phyloP scores from a whole-genome alignment of 257 asterid species.

The Sherardia arvensis region DNA sequence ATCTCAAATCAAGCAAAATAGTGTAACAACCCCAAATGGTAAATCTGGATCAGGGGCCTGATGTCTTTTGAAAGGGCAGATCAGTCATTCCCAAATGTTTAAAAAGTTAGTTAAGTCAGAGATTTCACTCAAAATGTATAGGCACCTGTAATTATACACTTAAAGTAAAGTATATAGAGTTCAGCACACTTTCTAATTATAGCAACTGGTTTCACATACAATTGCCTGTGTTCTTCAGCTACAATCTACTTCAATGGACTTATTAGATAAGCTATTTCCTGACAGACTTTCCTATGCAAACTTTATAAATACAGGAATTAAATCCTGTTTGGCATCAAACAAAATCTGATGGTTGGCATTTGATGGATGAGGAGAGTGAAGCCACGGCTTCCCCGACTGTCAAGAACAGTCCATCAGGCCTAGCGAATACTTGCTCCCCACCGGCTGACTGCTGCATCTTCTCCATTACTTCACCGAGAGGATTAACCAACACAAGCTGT shows the following conservation, averaged over 20 bases:
- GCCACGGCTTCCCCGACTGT: conserved; percentile 78
- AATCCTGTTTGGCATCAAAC: conserved; percentile 17
- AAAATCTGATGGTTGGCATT: conserved; percentile 27
- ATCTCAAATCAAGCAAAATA: background rate
- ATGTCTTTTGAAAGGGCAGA: background rate
- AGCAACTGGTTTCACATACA: background rate
- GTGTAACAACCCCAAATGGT: too few relatives aligned
- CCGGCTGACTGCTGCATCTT: conserved; percentile 45
- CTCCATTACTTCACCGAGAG: conserved; percentile 72
- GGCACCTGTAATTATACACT: too few relatives aligned
- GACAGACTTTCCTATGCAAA: background rate
- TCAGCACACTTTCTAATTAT: background rate
- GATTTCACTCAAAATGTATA: background rate
- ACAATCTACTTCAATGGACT: background rate
- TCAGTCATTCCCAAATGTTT: background rate
- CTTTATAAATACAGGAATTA: background rate
- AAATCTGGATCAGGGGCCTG: background rate
- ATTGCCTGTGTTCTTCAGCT: background rate
- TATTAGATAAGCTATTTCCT: background rate
- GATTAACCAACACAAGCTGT: conserved; percentile 83
- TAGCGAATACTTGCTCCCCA: conserved; percentile 36
- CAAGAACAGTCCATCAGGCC: conserved; percentile 61
- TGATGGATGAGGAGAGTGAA: conserved; percentile 39
- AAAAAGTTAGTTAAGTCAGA: too few relatives aligned
- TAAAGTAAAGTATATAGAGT: background rate